Evolutionary conservation across 1,284 basidiomycete genomes (phyloP), one percentile per base, ranked within the genome.

Genomic region (Xerocomus minutiporus): DNA sequence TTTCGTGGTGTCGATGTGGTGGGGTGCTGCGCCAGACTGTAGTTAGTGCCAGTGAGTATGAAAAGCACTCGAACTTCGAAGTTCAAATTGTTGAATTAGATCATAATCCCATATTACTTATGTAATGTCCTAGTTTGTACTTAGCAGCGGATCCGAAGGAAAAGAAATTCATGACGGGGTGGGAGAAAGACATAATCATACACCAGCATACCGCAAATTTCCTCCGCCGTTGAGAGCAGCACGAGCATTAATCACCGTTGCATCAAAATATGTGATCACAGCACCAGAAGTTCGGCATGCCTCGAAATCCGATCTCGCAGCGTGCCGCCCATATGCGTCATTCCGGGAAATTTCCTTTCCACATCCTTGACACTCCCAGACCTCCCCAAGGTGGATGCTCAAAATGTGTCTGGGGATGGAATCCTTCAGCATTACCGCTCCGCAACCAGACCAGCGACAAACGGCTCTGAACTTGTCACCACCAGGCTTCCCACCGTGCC

Each of bases 321-420:
- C 50, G 28, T 62, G 61, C 8, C 5, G 48, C 12, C 42, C 39
- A 32, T 59, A 53, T 1, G 29, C 46, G 9, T 65, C 59, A 1
- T 39, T 39, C 26, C 57, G 53, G 15, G 32, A 15, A 7, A 51
- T 46, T 5, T 35, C 41, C 6, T 51, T 57, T 17, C 38, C 26
- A 2, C 61, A 61, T 0, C 59, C 61, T 20, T 42, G 46, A 13
- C 59, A 61, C 36, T 46, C 34, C 56, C 52, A 61, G 12, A 45
- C 23, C 9, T 63, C 52, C 5, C 38, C 39, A 7, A 61, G 46
- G n/a, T 64, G 60, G 12, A 55, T 23, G 7, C 40, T 51, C 1
- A 59, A 28, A 2, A 63, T 34, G 7, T 62, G 61, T 17, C 62
- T 56, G 7, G 41, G 25, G 4, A 62, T 50, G 20, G 63, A 62